These are phyloP conservation scores for Gossypium sturtianum DNA, from an alignment of 345 rosid genomes.

Conservation along the genomic window DNA sequence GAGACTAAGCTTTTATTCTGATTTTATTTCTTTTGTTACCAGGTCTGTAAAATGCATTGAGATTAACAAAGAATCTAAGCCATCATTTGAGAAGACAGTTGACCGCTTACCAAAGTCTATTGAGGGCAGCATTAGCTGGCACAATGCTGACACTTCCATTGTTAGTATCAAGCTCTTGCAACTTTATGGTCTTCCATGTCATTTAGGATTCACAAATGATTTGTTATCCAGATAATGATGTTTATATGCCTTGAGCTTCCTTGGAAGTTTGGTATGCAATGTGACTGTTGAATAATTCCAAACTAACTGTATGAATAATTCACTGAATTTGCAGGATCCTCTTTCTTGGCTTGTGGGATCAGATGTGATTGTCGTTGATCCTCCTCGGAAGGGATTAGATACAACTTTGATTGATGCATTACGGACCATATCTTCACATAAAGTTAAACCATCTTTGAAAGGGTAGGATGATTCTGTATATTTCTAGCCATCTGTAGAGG, in stretches of 20 bases:
- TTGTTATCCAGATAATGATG: background rate
- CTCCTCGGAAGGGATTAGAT: constrained; percentile 93
- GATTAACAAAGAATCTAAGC: constrained; percentile 83
- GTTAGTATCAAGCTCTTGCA: constrained; percentile 37
- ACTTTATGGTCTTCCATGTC: constrained; percentile 7
- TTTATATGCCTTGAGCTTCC: background rate
- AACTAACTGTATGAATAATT: constrained; percentile 4
- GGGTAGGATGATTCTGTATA: constrained; percentile 34
- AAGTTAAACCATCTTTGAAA: constrained; percentile 36
- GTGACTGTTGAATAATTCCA: constrained; percentile 1
- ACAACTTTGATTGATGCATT: constrained; percentile 65
- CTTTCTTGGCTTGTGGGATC: constrained; percentile 87
- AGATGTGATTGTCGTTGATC: constrained; percentile 82
- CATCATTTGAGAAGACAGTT: constrained; percentile 80
- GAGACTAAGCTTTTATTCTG: constrained; percentile 7
- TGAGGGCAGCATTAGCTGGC: constrained; percentile 82
- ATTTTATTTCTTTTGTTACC: constrained; percentile 21
- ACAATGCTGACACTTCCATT: constrained; percentile 75
- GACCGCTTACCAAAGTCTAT: constrained; percentile 67
- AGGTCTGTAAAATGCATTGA: constrained; percentile 90
- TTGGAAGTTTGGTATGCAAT: background rate
- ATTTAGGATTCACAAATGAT: background rate
- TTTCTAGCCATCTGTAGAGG: background rate
- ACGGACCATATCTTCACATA: constrained; percentile 39
- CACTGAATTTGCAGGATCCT: constrained; percentile 56